Percentiles rank a stretch among this genome's conserved stretches.
These are phyloP conservation scores for Penicillium sp. DNA, from an alignment of 2,329 filamentous ascomycete genomes.

Conservation along the genomic window DNA sequence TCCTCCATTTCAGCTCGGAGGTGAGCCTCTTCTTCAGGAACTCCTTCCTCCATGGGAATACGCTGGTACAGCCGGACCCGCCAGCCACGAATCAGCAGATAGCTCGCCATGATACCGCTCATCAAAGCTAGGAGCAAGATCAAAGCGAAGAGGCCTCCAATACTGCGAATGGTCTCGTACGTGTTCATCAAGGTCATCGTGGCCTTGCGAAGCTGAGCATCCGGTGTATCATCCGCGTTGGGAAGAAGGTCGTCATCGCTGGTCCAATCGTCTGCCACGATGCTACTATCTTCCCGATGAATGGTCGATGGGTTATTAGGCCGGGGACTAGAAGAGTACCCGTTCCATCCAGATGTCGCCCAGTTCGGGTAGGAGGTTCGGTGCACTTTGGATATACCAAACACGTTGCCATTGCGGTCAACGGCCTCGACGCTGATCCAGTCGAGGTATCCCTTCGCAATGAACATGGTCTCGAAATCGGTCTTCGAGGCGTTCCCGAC, in stretches of 20 bases:
- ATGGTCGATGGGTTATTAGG: slow-evolving; percentile 20
- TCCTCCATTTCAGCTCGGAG: slow-evolving; percentile 15
- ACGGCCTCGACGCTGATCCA: slow-evolving; percentile 25
- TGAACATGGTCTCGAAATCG: slow-evolving; percentile 27
- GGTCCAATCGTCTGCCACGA: background rate
- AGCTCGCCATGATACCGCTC: slow-evolving; percentile 16
- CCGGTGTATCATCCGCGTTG: slow-evolving; percentile 7
- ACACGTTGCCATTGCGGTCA: slow-evolving; percentile 17
- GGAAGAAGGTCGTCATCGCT: background rate
- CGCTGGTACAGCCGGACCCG: slow-evolving; percentile 26
- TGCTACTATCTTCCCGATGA: background rate
- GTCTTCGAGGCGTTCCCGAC: slow-evolving; percentile 19
- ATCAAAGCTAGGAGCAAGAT: slow-evolving; percentile 21
- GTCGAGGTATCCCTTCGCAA: slow-evolving; percentile 23
- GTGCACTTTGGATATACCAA: slow-evolving; percentile 20
- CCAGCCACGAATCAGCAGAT: slow-evolving; percentile 26
- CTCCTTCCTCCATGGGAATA: slow-evolving; percentile 12
- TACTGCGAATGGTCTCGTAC: slow-evolving; percentile 20
- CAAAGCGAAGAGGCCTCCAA: slow-evolving; percentile 23
- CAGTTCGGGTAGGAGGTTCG: slow-evolving; percentile 22
- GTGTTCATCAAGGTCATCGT: slow-evolving; percentile 17
- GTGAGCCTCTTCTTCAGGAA: slow-evolving; percentile 15
- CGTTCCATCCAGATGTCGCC: slow-evolving; percentile 18
- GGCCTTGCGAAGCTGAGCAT: slow-evolving; percentile 21
- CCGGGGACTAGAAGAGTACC: slow-evolving; percentile 11